These are phyloP conservation scores for Aleurites moluccanus DNA, from an alignment of 441 rosid genomes.

Conservation along the genomic window DNA sequence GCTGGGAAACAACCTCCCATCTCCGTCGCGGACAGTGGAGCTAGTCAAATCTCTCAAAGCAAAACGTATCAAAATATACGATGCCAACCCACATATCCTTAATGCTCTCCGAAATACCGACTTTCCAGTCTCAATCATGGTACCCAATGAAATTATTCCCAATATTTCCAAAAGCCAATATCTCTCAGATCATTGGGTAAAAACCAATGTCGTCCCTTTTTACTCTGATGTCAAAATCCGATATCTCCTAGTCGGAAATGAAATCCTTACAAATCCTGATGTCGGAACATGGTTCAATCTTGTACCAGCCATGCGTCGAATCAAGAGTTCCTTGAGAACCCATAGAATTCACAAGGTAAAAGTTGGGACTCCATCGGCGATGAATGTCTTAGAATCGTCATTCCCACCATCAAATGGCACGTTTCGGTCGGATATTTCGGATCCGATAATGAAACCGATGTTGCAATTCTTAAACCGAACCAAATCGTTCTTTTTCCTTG, in stretches of 20 bases:
- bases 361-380: conserved; percentile 65
- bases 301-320: conserved; percentile 73
- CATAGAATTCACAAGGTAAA: conserved; percentile 51
- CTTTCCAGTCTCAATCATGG: conserved; percentile 72
- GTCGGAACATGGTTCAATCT: conserved; percentile 52
- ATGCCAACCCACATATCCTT: conserved; percentile 71
- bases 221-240: conserved; percentile 67
- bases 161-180: conserved; percentile 52
- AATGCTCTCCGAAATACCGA: conserved; percentile 51
- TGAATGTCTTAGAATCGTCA: conserved; percentile 65
- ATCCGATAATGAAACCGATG: conserved; percentile 61
- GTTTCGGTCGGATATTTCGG: conserved; percentile 61
- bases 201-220: conserved; percentile 55
- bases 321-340: conserved; percentile 48
- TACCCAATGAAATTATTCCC: conserved; percentile 65
- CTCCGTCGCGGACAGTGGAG: conserved; percentile 52
- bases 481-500: conserved; percentile 70
- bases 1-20: conserved; percentile 77
- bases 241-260: conserved; percentile 86
- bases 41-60: conserved; percentile 67
- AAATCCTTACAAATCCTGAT: conserved; percentile 57
- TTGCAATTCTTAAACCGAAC: conserved; percentile 77
- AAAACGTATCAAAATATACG: conserved; percentile 75
- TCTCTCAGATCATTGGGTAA: conserved; percentile 69
- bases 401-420: conserved; percentile 84